Percentiles rank a stretch among this genome's conserved stretches.
Evolutionary conservation across 169 alveolate species (phyloP).

Genomic region (Eimeria necatrix): DNA sequence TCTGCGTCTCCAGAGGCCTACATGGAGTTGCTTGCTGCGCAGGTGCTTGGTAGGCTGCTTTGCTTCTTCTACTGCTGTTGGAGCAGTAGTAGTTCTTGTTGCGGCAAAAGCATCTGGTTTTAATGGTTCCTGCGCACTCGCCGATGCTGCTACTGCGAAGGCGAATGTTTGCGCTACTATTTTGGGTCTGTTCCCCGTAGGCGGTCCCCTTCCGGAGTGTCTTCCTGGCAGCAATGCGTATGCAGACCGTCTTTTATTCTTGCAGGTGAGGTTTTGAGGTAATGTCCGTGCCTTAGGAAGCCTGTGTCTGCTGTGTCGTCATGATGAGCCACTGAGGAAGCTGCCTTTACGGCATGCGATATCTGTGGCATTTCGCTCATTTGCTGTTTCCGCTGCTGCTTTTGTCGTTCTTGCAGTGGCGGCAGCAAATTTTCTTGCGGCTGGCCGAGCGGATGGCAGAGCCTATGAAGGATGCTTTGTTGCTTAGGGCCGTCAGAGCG

Average conservation of each 20-base stretch:
- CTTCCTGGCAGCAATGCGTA: conserved; percentile 24
- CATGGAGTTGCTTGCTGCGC: conserved; percentile 27
- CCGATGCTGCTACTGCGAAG: neutral
- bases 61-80: conserved; percentile 9
- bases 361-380: neutral
- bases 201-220: conserved; percentile 30
- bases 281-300: neutral
- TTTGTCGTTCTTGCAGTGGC: neutral
- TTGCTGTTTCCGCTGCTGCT: conserved; percentile 21
- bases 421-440: conserved; percentile 5
- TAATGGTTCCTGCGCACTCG: neutral
- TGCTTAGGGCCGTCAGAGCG: neutral
- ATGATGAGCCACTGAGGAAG: neutral
- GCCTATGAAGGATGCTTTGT: neutral
- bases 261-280: neutral
- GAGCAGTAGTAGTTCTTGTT: neutral
- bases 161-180: neutral
- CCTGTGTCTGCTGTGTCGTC: neutral
- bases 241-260: conserved; percentile 4
- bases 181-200: neutral
- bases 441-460: conserved; percentile 19
- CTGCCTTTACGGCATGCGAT: neutral
- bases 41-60: neutral
- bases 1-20: neutral
- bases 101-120: neutral